A percentile compares a stretch with the other conserved stretches of the same genome.
These are phyloP conservation scores for Cryptococcus maquisensis DNA, from an alignment of 1,284 basidiomycete species.

Conservation along the genomic window DNA sequence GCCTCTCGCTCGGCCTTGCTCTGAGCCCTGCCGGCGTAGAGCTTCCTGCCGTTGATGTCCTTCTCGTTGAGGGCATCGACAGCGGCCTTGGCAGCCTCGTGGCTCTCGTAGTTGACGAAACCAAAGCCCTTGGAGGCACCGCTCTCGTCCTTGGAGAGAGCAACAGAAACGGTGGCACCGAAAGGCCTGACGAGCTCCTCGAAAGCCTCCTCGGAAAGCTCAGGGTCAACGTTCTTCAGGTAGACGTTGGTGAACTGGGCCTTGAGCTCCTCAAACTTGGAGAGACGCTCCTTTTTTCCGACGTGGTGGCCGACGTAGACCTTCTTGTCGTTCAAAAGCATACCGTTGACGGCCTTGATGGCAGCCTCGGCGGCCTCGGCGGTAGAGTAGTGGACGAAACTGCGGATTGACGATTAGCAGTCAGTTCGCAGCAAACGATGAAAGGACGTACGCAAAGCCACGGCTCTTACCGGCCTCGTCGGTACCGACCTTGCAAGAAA, in stretches of 20 bases:
- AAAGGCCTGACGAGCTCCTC: slow-evolving; percentile 73
- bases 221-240: slow-evolving; percentile 89
- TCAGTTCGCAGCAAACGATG: not conserved
- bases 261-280: slow-evolving; percentile 96
- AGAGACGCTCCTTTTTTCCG: slow-evolving; percentile 96
- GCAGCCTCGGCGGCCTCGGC: slow-evolving; percentile 92
- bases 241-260: slow-evolving; percentile 98
- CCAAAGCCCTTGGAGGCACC: slow-evolving; percentile 92
- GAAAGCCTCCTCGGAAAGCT: slow-evolving; percentile 84
- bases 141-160: slow-evolving; percentile 74
- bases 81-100: slow-evolving; percentile 87
- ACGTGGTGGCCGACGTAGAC: slow-evolving; percentile 98
- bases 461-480: slow-evolving; percentile 89
- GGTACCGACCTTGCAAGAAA: slow-evolving; percentile 98
- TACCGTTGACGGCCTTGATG: slow-evolving; percentile 98
- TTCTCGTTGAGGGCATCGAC: slow-evolving; percentile 86
- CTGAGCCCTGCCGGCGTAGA: slow-evolving; percentile 95
- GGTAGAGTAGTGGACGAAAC: slow-evolving; percentile 98
- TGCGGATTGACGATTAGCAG: not conserved
- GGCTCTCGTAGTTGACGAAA: slow-evolving; percentile 93
- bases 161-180: slow-evolving; percentile 84
- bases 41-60: slow-evolving; percentile 81
- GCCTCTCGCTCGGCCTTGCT: slow-evolving; percentile 99
- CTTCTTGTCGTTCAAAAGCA: slow-evolving; percentile 99
- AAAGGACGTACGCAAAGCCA: slow-evolving; percentile 64